Base-by-base conservation (phyloP, 345 rosid genomes). In the Linum usitatissimum region DNA sequence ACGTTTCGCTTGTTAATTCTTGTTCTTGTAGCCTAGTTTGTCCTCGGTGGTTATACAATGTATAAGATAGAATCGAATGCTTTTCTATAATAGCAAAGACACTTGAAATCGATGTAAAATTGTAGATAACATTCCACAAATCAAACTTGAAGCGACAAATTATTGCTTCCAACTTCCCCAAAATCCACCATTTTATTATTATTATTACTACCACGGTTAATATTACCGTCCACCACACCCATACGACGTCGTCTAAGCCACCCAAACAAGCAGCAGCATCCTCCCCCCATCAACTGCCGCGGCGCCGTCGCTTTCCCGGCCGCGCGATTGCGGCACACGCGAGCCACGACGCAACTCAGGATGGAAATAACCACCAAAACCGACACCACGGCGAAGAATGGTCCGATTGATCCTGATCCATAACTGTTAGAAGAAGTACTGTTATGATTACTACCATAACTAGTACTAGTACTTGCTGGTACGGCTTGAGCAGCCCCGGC, bases 341-440 rank as follows among this genome's bases (percentile, higher is more conserved):
- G 72, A 18, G 91, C 90, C 60, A 84, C 36, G 45, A 82, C 56
- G 57, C 96, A 90, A 1, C 94, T 84, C 68, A 78, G 36, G 39
- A 84, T 66, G 0, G 91, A 74, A 17, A 86, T 79, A 73, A 86
- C 56, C 3, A 72, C 58, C 0, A 86, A 68, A 55, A 81, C 78
- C 15, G 86, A 86, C 56, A 90, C 78, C 54, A 80, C 86, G 0
- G 71, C 87, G 9, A 90, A 79, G 78, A 90, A 86, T 0, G 90
- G 91, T n/a, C 90, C 85, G 6, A 84, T 77, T 39, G 94, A 79
- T 18, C 91, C 87, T 1, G 84, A 75, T 34, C 38, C 38, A 34
- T 34, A 34, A 7, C 38, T 34, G 38, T 34, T 34, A 5, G 38
- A 34, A 34, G 38, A 4, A 1, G 38, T 7, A 34, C 3, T 34